A percentile compares a stretch with the other conserved stretches of the same genome.
phyloP scores from a whole-genome alignment of 2,329 filamentous ascomycete species.

The Talaromyces sp. region DNA sequence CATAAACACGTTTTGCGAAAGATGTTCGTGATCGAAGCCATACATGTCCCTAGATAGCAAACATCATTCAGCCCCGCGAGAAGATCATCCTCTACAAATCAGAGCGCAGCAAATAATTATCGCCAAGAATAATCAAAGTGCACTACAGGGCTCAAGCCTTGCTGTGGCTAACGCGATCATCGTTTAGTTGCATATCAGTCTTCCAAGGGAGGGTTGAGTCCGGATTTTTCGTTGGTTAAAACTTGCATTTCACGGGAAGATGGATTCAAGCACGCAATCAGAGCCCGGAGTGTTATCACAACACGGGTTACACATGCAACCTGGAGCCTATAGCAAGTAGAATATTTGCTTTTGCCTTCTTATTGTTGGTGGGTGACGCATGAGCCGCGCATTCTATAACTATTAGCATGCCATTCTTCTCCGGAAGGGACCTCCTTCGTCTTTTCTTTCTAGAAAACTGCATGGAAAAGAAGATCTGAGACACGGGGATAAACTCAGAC shows the following conservation, averaged over 20 bases:
- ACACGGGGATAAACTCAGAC: background rate
- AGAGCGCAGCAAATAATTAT: background rate
- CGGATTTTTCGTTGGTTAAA: background rate
- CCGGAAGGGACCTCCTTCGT: background rate
- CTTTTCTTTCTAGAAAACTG: background rate
- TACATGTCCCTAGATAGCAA: background rate
- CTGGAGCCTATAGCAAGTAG: background rate
- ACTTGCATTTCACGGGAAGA: too few relatives aligned
- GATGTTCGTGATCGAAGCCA: background rate
- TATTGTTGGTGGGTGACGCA: background rate
- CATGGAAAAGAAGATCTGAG: background rate
- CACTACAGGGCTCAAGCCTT: background rate
- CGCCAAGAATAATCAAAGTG: background rate
- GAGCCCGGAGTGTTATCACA: conserved; percentile 14
- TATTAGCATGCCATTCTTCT: background rate
- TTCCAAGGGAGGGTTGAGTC: background rate
- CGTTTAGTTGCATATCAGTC: background rate
- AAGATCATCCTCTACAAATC: background rate
- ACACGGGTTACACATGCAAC: background rate
- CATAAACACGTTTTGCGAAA: too few relatives aligned
- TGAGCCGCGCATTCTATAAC: background rate
- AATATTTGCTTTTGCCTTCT: background rate
- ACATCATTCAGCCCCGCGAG: conserved; percentile 4
- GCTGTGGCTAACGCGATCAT: conserved; percentile 4
- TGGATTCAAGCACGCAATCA: conserved; percentile 13